Evolutionary conservation across 352 stramenopile genomes (phyloP).

Genomic region (Thalassiosira livingstoniorum): DNA sequence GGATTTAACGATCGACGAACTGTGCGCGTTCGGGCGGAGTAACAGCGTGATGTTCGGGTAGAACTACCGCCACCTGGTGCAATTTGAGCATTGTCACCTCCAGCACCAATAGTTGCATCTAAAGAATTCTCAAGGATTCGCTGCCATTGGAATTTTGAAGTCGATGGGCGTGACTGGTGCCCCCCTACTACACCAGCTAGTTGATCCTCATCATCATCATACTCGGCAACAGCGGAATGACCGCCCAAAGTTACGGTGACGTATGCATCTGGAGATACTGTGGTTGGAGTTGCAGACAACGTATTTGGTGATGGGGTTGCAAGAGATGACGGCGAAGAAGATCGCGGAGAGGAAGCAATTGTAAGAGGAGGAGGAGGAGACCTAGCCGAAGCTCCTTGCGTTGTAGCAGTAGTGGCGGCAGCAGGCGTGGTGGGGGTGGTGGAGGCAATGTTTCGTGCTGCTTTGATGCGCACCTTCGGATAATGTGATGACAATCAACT

Average conservation of each 20-base stretch:
- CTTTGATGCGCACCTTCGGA: slow-evolving; percentile 81
- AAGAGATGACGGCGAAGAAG: neutral
- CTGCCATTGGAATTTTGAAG: slow-evolving; percentile 51
- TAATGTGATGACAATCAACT: neutral
- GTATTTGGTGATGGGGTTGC: slow-evolving; percentile 14
- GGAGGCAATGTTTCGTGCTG: slow-evolving; percentile 74
- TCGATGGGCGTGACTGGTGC: slow-evolving; percentile 15
- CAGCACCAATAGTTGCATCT: neutral
- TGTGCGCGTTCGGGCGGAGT: slow-evolving; percentile 76
- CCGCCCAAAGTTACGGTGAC: slow-evolving; percentile 71
- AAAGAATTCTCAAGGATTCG: slow-evolving; percentile 1
- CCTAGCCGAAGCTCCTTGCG: neutral
- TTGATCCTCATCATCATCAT: slow-evolving; percentile 30
- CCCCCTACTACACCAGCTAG: neutral
- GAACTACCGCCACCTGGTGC: neutral
- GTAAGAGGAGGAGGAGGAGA: slow-evolving; percentile 6
- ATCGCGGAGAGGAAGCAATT: slow-evolving; percentile 26
- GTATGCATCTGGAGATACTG: slow-evolving; percentile 51
- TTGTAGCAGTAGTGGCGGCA: neutral
- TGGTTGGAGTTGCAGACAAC: slow-evolving; percentile 35
- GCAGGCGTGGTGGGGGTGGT: slow-evolving; percentile 43
- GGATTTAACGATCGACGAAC: slow-evolving; percentile 88
- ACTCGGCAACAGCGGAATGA: slow-evolving; percentile 86
- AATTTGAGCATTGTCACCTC: neutral
- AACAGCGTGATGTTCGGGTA: slow-evolving; percentile 59